Conservation (phyloP, 2,329 filamentous ascomycete genomes). For the Fusarium euwallaceae region DNA sequence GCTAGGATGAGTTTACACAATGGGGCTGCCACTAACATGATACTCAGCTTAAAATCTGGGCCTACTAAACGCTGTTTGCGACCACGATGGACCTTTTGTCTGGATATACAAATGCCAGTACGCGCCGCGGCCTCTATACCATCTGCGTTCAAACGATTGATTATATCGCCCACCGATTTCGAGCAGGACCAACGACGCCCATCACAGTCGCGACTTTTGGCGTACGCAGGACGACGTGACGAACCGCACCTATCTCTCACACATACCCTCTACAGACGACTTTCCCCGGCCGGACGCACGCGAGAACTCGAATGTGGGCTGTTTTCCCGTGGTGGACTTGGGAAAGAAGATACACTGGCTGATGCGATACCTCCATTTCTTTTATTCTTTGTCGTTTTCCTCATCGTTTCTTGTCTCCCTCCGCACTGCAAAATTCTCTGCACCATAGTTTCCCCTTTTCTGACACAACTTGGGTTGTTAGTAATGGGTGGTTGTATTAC, state of each 20-base stretch:
- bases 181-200: conserved; percentile 47
- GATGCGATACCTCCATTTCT: conserved; percentile 54
- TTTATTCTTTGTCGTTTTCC: conserved; percentile 39
- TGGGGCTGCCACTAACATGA: conserved; percentile 21
- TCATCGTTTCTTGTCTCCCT: conserved; percentile 42
- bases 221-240: conserved; percentile 58
- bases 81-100: conserved; percentile 44
- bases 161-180: conserved; percentile 48
- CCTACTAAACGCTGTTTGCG: conserved; percentile 68
- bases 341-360: conserved; percentile 45
- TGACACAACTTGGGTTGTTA: conserved; percentile 48
- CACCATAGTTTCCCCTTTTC: conserved; percentile 51
- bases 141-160: conserved; percentile 51
- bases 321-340: conserved; percentile 43
- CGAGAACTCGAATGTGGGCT: conserved; percentile 40
- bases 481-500: conserved; percentile 54
- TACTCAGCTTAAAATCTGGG: conserved; percentile 87
- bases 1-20: not conserved
- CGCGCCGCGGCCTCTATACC: conserved; percentile 44
- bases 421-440: conserved; percentile 50
- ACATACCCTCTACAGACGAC: conserved; percentile 49
- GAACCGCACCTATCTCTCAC: conserved; percentile 51
- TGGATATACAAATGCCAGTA: conserved; percentile 49
- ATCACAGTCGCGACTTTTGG: conserved; percentile 52
- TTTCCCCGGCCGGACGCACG: conserved; percentile 41